phyloP scores from a whole-genome alignment of 169 alveolate genomes.

The Besnoitia besnoiti region DNA sequence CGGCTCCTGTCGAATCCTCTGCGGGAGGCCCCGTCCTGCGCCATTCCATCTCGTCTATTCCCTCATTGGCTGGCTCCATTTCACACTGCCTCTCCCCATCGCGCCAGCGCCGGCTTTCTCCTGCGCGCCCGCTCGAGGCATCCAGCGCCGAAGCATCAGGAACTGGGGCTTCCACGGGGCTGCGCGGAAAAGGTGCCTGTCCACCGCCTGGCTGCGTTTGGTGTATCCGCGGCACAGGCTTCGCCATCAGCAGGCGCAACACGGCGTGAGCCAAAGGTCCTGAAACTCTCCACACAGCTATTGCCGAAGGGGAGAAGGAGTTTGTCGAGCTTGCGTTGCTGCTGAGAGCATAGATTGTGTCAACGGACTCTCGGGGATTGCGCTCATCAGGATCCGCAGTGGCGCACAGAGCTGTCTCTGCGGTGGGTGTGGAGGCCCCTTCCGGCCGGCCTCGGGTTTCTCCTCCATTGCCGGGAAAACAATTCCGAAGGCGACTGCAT shows the following conservation, averaged over 20 bases:
- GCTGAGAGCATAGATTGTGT: conserved; percentile 33
- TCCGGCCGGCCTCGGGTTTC: no score
- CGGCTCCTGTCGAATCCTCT: not conserved
- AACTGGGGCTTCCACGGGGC: no score
- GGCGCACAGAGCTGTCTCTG: no score
- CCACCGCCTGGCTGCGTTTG: not conserved
- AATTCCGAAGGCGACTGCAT: no score
- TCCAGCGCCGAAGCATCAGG: no score
- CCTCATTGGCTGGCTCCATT: no score
- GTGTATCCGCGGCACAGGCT: not conserved
- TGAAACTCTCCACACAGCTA: conserved; percentile 51
- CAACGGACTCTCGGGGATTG: not conserved
- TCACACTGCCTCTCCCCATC: no score
- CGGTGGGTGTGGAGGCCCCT: no score
- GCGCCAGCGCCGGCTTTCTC: no score
- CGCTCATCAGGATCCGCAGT: no score
- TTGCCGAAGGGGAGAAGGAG: conserved; percentile 35
- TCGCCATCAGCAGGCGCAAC: conserved; percentile 31
- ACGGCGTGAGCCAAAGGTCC: conserved; percentile 48
- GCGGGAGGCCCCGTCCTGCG: not conserved
- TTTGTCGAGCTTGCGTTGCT: not conserved
- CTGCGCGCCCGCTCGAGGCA: no score
- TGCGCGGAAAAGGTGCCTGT: not conserved
- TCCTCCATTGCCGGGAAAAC: no score
- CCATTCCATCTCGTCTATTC: not conserved